Evolutionary conservation across 345 rosid species (phyloP).

Genomic region (Pseudoturritis turrita): DNA sequence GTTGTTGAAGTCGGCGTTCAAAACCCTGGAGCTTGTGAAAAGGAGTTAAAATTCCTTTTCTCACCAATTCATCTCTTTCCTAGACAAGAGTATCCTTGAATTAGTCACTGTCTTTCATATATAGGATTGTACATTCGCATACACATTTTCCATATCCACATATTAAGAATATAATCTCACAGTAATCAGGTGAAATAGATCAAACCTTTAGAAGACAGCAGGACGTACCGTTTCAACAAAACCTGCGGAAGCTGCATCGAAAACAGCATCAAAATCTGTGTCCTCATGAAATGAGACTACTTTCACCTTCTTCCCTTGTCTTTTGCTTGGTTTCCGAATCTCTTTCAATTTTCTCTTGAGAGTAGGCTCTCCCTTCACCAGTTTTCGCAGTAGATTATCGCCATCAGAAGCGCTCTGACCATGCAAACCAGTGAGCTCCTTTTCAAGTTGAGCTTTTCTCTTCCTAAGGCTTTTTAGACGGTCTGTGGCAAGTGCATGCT

Average conservation of each 20-base stretch:
- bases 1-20: slow-evolving; percentile 78
- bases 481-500: slow-evolving; percentile 79
- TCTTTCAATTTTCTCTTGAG: slow-evolving; percentile 52
- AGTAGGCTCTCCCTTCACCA: slow-evolving; percentile 61
- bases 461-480: slow-evolving; percentile 66
- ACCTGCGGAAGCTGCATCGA: slow-evolving; percentile 84
- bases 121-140: background rate
- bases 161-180: background rate
- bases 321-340: slow-evolving; percentile 37
- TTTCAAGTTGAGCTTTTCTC: slow-evolving; percentile 62
- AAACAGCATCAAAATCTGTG: slow-evolving; percentile 72
- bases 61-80: slow-evolving; percentile 96
- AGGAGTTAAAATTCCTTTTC: slow-evolving; percentile 94
- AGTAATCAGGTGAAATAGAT: background rate
- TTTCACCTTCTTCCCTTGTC: slow-evolving; percentile 48
- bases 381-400: slow-evolving; percentile 39
- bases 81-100: slow-evolving; percentile 35
- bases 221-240: slow-evolving; percentile 84
- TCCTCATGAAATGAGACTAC: slow-evolving; percentile 66
- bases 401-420: slow-evolving; percentile 29
- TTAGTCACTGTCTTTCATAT: slow-evolving; percentile 19
- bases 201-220: background rate
- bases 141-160: background rate
- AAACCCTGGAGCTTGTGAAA: slow-evolving; percentile 91
- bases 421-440: slow-evolving; percentile 46